A percentile compares a stretch with the other conserved stretches of the same genome.
Evolutionary conservation across 2,329 filamentous ascomycete species (phyloP).

Genomic region (Pleochaeta shiraiana): DNA sequence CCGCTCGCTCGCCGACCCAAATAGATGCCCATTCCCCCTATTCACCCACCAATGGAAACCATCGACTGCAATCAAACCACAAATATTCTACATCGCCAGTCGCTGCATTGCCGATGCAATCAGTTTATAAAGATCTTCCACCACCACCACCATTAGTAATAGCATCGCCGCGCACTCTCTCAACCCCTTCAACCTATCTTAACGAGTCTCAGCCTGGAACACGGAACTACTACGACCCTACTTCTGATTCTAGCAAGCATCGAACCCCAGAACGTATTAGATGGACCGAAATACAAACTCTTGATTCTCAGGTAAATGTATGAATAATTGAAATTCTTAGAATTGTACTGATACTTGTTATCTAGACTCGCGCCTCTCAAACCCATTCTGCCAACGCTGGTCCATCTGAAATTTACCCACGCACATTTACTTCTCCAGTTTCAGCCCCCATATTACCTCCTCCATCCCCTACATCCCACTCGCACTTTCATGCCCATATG

Average conservation of each 20-base stretch:
- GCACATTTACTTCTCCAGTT: slow-evolving; percentile 27
- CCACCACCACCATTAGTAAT: slow-evolving; percentile 12
- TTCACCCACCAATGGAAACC: slow-evolving; percentile 15
- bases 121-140: slow-evolving; percentile 14
- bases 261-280: slow-evolving; percentile 18
- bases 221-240: slow-evolving; percentile 24
- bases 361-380: slow-evolving; percentile 29
- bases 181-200: slow-evolving; percentile 13
- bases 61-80: slow-evolving; percentile 16
- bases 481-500: slow-evolving; percentile 19
- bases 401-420: slow-evolving; percentile 27
- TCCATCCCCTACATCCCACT: slow-evolving; percentile 28
- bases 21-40: slow-evolving; percentile 13
- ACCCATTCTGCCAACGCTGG: slow-evolving; percentile 24
- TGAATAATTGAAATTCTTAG: background rate
- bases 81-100: slow-evolving; percentile 15
- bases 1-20: slow-evolving; percentile 14
- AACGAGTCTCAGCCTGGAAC: slow-evolving; percentile 19
- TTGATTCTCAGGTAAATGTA: slow-evolving; percentile 16
- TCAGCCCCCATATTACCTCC: slow-evolving; percentile 23
- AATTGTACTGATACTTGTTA: background rate
- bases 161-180: slow-evolving; percentile 13
- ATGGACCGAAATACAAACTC: slow-evolving; percentile 14
- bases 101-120: slow-evolving; percentile 12
- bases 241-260: slow-evolving; percentile 23